Percentiles rank a stretch among this genome's conserved stretches.
These are phyloP conservation scores for Xylaria sp. DNA, from an alignment of 495 filamentous ascomycete species.

Conservation along the genomic window DNA sequence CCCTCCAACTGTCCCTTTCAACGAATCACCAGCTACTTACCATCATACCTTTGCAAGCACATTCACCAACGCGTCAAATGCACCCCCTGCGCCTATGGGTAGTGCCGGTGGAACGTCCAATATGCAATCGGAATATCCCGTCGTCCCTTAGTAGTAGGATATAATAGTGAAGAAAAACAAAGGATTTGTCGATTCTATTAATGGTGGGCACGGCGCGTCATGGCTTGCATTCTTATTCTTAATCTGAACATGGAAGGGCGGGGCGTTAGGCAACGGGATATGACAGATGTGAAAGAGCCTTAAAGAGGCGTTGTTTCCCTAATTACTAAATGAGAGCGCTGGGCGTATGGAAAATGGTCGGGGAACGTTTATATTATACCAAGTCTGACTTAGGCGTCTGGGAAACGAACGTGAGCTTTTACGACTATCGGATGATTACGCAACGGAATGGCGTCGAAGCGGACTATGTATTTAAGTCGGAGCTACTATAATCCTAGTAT, in stretches of 20 bases:
- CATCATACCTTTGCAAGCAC: conserved; percentile 11
- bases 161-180: not conserved
- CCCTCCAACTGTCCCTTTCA: conserved; percentile 26
- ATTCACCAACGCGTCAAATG: conserved; percentile 2
- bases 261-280: not conserved
- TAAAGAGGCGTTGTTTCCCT: not conserved
- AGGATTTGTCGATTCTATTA: not conserved
- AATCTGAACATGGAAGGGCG: not conserved
- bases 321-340: not conserved
- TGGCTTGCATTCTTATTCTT: not conserved
- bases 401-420: not conserved
- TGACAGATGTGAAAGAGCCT: not conserved
- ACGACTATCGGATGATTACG: not conserved
- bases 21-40: conserved; percentile 10
- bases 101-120: not conserved
- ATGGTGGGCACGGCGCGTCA: not conserved
- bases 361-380: not conserved
- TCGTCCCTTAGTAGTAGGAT: not conserved
- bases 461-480: not conserved
- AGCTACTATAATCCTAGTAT: not conserved
- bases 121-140: conserved; percentile 17
- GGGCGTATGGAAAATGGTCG: not conserved
- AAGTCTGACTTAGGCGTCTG: not conserved
- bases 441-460: not conserved
- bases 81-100: not conserved